Percentiles rank a stretch among this genome's conserved stretches.
Evolutionary conservation across 2,329 filamentous ascomycete genomes (phyloP).

Genomic region (Remersonia thermophila): DNA sequence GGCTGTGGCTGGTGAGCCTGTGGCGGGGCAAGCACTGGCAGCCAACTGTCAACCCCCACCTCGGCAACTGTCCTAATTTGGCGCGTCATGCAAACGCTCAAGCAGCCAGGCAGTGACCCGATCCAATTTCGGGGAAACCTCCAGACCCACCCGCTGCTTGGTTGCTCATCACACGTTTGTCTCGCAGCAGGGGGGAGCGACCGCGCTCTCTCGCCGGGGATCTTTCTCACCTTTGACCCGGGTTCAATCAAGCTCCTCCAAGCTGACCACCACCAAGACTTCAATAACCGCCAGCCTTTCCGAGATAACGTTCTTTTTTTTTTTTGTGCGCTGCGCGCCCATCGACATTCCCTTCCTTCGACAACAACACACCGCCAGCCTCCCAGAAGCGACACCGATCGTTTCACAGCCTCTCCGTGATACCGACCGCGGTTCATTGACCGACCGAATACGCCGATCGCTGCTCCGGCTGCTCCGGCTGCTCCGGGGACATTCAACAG

Average conservation of each 20-base stretch:
- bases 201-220: conserved; percentile 5
- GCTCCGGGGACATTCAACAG: too few species aligned
- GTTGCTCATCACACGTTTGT: too few species aligned
- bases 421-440: too few species aligned
- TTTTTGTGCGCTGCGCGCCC: conserved; percentile 15
- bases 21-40: conserved; percentile 6
- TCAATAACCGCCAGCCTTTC: conserved; percentile 8
- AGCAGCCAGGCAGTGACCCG: too few species aligned
- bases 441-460: too few species aligned
- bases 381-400: not conserved
- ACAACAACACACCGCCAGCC: too few species aligned
- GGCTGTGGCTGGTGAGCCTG: conserved; percentile 4
- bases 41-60: conserved; percentile 8
- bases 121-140: conserved; percentile 3
- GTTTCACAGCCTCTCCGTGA: too few species aligned
- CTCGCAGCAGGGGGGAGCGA: conserved; percentile 4
- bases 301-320: conserved; percentile 1
- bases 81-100: conserved; percentile 1
- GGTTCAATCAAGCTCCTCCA: too few species aligned
- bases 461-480: too few species aligned
- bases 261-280: too few species aligned
- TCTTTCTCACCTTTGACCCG: not conserved
- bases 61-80: not conserved
- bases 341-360: conserved; percentile 10
- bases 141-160: not conserved